Base-by-base conservation (phyloP, 441 rosid species). In the Croton setiger region DNA sequence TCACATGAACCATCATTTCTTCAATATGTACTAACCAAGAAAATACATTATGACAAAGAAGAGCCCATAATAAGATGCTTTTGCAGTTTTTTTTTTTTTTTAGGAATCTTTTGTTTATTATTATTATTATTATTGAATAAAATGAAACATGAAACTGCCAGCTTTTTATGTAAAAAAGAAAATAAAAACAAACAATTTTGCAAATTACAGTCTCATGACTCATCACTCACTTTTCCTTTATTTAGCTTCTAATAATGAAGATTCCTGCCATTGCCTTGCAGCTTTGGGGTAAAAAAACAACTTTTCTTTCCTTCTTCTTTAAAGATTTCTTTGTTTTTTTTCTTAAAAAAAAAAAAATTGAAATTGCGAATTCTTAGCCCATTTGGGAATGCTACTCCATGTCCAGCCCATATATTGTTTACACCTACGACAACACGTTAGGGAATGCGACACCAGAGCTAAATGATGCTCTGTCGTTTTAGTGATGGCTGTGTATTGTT, bases 1-100 rank as follows among this genome's bases (percentile, higher is more conserved):
- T 62, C 66, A 44, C 66, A 62, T 62, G 63, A 60, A 37, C 63
- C 45, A 60, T 60, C 63, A 37, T 60, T 27, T 57, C 63, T 60
- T 39, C 14, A 59, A 7, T 3, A 23, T 56, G 37, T 37, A 21
- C n/a, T 5, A 21, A 62, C 43, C 36, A 62, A 62, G 12, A 7
- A 21, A 59, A 33, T 17, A 4, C 8, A 60, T 60, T 12, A 17
- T 59, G 63, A 59, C 62, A n/a, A 17, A 11, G 36, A 27, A 11
- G 7, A 55, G 35, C 18, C 35, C 37, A 23, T 27, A 3, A 23
- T 27, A 3, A 55, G 37, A 55, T 58, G 44, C 62, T 58, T 58
- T 17, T 58, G 44, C 62, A 33, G 20, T 17, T 58, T 35, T 35
- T 58, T 47, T 48, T 45, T 13, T 9, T 45, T 10, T 44, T 44